These are phyloP conservation scores for Canna indica DNA, from an alignment of 176 grass and related monocot genomes.

Conservation along the genomic window DNA sequence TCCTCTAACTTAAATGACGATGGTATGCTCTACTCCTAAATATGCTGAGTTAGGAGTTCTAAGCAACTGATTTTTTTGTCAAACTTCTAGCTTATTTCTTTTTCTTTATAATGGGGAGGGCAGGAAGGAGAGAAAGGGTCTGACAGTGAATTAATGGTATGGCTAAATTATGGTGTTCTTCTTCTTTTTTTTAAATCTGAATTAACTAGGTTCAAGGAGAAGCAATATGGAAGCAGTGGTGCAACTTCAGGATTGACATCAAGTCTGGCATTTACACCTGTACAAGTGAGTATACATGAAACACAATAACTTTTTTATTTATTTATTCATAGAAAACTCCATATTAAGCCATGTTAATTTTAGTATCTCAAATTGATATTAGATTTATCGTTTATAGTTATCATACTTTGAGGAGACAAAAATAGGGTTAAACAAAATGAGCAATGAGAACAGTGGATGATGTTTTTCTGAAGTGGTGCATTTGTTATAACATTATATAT, in stretches of 20 bases:
- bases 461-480: too few species aligned
- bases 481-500: too few species aligned
- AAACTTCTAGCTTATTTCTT: too few species aligned
- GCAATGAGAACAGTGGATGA: neutral
- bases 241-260: slow-evolving; percentile 83
- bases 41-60: neutral
- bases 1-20: slow-evolving; percentile 8
- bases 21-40: neutral
- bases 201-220: slow-evolving; percentile 67
- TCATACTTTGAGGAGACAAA: neutral
- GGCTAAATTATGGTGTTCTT: neutral
- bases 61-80: too few species aligned
- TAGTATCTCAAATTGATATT: neutral
- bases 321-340: neutral
- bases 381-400: neutral
- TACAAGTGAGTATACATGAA: slow-evolving; percentile 56
- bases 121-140: too few species aligned
- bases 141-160: too few species aligned
- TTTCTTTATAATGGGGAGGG: too few species aligned
- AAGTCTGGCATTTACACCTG: slow-evolving; percentile 88
- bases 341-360: neutral
- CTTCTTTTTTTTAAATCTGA: neutral
- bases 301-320: neutral
- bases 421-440: neutral
- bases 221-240: slow-evolving; percentile 64